Evolutionary conservation across 371 early-diverging fungal genomes (phyloP).

Genomic region (Cokeromyces recurvatus): DNA sequence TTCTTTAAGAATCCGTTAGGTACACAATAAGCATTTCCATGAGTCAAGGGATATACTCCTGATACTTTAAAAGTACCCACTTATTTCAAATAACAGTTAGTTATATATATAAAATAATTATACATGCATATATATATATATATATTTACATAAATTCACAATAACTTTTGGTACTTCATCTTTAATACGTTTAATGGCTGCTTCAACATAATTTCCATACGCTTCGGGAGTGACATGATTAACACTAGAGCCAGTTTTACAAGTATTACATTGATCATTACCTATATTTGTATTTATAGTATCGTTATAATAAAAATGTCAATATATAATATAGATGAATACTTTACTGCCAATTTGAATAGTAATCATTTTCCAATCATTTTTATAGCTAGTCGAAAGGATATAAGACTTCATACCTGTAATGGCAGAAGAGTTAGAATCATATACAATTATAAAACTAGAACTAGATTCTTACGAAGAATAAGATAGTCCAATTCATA

Average conservation of each 20-base stretch:
- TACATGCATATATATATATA: not conserved
- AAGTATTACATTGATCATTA: conserved; percentile 25
- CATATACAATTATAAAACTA: not conserved
- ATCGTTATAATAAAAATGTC: not conserved
- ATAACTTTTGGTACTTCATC: conserved; percentile 21
- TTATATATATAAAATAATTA: not conserved
- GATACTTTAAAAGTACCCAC: conserved; percentile 22
- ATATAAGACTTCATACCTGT: conserved; percentile 12
- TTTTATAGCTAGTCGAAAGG: conserved; percentile 3
- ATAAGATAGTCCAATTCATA: conserved; percentile 29
- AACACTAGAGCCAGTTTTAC: not conserved
- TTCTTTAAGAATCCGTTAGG: conserved; percentile 11
- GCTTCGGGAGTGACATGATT: conserved; percentile 4
- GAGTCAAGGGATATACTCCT: conserved; percentile 12
- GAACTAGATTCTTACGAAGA: conserved; percentile 19
- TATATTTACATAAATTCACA: conserved; percentile 20
- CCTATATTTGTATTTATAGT: not conserved
- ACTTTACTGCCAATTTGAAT: conserved; percentile 27
- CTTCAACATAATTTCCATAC: conserved; percentile 22
- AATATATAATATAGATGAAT: not conserved
- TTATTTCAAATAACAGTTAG: too few relatives aligned
- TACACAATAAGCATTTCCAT: conserved; percentile 12
- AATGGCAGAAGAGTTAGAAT: not conserved
- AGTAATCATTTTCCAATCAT: conserved; percentile 25
- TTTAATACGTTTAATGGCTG: conserved; percentile 17